Evolutionary conservation across 2,329 filamentous ascomycete species (phyloP).

Genomic region (Aotearoamyces nothofagi): DNA sequence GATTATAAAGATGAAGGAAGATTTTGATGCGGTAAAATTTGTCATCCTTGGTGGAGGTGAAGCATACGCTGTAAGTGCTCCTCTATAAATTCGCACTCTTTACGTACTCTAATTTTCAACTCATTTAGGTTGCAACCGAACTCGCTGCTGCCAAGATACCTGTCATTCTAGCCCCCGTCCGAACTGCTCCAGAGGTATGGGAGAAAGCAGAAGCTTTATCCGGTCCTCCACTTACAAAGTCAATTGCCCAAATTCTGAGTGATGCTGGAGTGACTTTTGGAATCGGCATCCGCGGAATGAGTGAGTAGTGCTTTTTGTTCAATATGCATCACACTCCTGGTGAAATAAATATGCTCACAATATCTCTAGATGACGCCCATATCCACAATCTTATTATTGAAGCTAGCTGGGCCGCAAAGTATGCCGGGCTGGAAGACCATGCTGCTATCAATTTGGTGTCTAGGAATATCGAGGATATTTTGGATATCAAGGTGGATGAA

Average conservation of each 20-base stretch:
- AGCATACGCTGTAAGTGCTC: too few species aligned
- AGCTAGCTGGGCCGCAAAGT: conserved; percentile 26
- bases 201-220: conserved; percentile 23
- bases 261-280: conserved; percentile 25
- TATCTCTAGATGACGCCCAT: too few species aligned
- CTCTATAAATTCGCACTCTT: too few species aligned
- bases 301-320: too few species aligned
- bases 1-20: conserved; percentile 23
- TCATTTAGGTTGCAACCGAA: conserved; percentile 23
- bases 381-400: conserved; percentile 24
- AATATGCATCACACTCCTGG: too few species aligned
- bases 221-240: conserved; percentile 26
- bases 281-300: conserved; percentile 13
- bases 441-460: conserved; percentile 23
- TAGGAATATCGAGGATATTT: conserved; percentile 25
- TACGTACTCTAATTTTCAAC: too few species aligned
- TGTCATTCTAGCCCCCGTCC: conserved; percentile 26
- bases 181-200: conserved; percentile 20
- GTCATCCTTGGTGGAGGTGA: conserved; percentile 25
- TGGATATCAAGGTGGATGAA: conserved; percentile 21
- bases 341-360: too few species aligned
- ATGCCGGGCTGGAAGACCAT: conserved; percentile 20
- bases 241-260: conserved; percentile 23
- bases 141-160: conserved; percentile 25
- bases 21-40: conserved; percentile 19